Conservation (phyloP, 1,284 basidiomycete species). For the Boletus mariae region DNA sequence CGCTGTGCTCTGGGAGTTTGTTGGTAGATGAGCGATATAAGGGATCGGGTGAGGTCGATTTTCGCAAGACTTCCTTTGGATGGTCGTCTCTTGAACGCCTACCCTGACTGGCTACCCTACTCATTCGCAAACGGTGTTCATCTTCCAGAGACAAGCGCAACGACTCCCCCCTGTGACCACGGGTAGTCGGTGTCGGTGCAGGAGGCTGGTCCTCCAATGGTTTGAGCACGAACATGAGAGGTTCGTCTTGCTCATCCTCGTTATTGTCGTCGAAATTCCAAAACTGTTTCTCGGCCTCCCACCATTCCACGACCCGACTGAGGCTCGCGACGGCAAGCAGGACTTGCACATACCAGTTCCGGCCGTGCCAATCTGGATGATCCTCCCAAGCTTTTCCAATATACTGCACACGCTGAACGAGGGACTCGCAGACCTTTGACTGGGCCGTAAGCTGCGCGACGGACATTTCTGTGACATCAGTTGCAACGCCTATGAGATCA, state of each 20-base stretch:
- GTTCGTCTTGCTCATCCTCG: constrained; percentile 85
- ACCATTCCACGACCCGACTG: constrained; percentile 98
- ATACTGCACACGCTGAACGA: constrained; percentile 86
- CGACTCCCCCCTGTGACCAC: constrained; percentile 42
- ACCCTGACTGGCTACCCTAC: constrained; percentile 47
- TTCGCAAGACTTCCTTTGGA: constrained; percentile 43
- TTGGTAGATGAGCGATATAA: constrained; percentile 34
- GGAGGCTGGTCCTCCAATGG: constrained; percentile 58
- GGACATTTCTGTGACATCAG: constrained; percentile 90
- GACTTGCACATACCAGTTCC: constrained; percentile 98
- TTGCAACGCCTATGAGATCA: constrained; percentile 91
- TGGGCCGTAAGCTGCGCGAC: constrained; percentile 81
- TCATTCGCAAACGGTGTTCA: constrained; percentile 49
- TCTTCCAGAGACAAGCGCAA: constrained; percentile 55
- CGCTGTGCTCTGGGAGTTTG: constrained; percentile 52
- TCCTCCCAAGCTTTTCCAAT: constrained; percentile 96
- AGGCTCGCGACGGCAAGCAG: constrained; percentile 95
- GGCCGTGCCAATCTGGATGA: constrained; percentile 95
- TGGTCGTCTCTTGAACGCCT: constrained; percentile 58
- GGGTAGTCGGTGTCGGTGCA: constrained; percentile 41
- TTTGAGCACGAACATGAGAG: constrained; percentile 86
- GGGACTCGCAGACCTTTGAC: constrained; percentile 80
- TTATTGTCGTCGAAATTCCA: constrained; percentile 99
- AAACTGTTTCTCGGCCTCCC: constrained; percentile 99
- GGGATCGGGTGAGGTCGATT: constrained; percentile 34